A percentile compares a stretch with the other conserved stretches of the same genome.
Evolutionary conservation across 176 grass and related monocot species (phyloP).

Genomic region (Phoenix dactylifera): DNA sequence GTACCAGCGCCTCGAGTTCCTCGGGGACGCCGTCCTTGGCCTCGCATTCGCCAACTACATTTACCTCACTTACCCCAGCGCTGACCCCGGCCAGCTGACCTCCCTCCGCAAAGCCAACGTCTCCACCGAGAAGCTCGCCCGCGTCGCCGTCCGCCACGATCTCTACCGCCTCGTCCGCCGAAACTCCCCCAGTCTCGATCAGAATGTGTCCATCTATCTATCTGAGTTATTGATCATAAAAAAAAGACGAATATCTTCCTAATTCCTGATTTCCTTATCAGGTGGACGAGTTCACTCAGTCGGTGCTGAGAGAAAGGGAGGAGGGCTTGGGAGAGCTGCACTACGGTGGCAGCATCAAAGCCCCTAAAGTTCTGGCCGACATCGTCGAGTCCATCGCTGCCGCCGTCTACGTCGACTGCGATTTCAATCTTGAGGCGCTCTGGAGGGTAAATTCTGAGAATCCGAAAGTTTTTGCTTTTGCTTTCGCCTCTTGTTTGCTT

Average conservation of each 20-base stretch:
- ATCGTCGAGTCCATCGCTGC: constrained; percentile 59
- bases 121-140: constrained; percentile 71
- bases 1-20: constrained; percentile 76
- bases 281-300: constrained; percentile 49
- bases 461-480: neutral
- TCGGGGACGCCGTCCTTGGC: constrained; percentile 56
- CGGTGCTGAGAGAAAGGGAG: constrained; percentile 36
- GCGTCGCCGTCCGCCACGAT: constrained; percentile 44
- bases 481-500: neutral
- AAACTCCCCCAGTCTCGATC: constrained; percentile 51
- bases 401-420: constrained; percentile 72
- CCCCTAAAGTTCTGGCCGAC: constrained; percentile 75
- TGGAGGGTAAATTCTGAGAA: constrained; percentile 44
- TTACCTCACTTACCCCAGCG: constrained; percentile 35
- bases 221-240: no score
- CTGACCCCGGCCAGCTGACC: constrained; percentile 43
- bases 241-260: no score
- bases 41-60: constrained; percentile 52
- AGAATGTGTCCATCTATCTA: constrained; percentile 16
- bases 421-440: constrained; percentile 57
- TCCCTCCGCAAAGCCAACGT: constrained; percentile 56
- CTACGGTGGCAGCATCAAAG: constrained; percentile 50
- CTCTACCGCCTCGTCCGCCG: constrained; percentile 51
- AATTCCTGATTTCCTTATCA: neutral
- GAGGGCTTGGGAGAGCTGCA: constrained; percentile 18